phyloP scores from a whole-genome alignment of 2,329 filamentous ascomycete genomes.

The Diatrype stigma region DNA sequence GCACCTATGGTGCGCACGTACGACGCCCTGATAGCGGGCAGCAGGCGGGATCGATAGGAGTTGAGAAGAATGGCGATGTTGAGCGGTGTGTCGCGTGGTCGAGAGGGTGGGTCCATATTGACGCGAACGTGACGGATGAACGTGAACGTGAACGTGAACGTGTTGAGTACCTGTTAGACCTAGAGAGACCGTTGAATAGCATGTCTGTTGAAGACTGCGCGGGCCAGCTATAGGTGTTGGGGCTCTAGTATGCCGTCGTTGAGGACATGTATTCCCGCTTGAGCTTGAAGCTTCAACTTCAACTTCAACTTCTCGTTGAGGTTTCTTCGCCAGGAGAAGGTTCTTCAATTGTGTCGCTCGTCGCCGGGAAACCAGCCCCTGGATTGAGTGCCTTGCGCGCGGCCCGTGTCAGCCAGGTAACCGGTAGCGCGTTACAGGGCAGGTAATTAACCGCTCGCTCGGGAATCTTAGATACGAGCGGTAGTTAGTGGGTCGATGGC shows the following conservation, averaged over 20 bases:
- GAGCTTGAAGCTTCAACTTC: too few species aligned
- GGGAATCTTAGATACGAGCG: too few species aligned
- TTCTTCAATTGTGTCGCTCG: too few species aligned
- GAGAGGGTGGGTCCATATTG: not conserved
- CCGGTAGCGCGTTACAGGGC: not conserved
- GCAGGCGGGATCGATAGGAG: conserved; percentile 32
- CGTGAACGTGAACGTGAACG: not conserved
- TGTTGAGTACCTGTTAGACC: not conserved
- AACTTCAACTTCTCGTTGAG: too few species aligned
- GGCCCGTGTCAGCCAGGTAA: not conserved
- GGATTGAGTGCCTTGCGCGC: not conserved
- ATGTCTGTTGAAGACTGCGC: conserved; percentile 1
- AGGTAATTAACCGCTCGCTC: too few species aligned
- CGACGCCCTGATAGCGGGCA: conserved; percentile 31
- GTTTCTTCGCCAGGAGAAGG: not conserved
- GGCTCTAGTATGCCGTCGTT: not conserved
- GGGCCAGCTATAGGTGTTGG: not conserved
- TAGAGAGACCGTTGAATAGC: not conserved
- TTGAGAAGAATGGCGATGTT: conserved; percentile 34
- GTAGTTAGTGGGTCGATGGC: too few species aligned
- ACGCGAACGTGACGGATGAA: too few species aligned
- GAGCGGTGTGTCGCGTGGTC: conserved; percentile 11
- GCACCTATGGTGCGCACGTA: conserved; percentile 30
- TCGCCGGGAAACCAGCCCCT: too few species aligned
- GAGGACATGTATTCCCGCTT: not conserved